Evolutionary conservation across 768 basidiomycete species (phyloP).

Genomic region (Hebeloma cylindrosporum): DNA sequence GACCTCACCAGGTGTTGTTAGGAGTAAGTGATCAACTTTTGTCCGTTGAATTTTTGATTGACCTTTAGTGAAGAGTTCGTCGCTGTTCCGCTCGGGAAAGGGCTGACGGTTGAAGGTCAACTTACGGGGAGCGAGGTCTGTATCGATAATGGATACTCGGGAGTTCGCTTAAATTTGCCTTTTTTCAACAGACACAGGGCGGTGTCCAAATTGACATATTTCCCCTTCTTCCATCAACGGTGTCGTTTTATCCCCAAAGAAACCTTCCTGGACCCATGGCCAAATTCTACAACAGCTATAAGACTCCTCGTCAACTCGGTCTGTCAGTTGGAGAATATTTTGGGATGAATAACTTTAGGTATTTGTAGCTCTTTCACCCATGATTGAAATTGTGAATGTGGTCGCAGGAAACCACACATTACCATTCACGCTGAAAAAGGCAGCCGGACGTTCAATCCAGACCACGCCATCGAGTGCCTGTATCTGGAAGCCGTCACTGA

Average conservation of each 20-base stretch:
- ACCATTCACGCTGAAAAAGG: no score
- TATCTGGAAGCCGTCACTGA: not conserved
- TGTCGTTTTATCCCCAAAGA: no score
- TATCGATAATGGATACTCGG: not conserved
- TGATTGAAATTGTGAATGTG: not conserved
- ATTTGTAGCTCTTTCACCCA: not conserved
- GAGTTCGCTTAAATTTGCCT: not conserved
- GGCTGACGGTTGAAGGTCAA: slow-evolving; percentile 25
- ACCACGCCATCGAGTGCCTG: not conserved
- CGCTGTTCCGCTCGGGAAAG: slow-evolving; percentile 23
- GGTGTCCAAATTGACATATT: slow-evolving; percentile 11
- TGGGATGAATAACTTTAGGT: not conserved
- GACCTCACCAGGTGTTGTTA: slow-evolving; percentile 21
- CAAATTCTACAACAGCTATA: slow-evolving; percentile 1
- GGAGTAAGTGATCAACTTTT: slow-evolving; percentile 20
- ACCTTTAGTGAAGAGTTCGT: slow-evolving; percentile 28
- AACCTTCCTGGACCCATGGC: not conserved
- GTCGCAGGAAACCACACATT: no score
- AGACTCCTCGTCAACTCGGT: slow-evolving; percentile 15
- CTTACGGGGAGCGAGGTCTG: slow-evolving; percentile 21
- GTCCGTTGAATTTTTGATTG: no score
- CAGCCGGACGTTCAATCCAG: no score
- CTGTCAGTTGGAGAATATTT: not conserved
- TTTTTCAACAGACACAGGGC: slow-evolving; percentile 3
- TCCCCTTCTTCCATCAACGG: not conserved